phyloP scores from a whole-genome alignment of 2,329 filamentous ascomycete genomes.

The Juglanconis juglandina region DNA sequence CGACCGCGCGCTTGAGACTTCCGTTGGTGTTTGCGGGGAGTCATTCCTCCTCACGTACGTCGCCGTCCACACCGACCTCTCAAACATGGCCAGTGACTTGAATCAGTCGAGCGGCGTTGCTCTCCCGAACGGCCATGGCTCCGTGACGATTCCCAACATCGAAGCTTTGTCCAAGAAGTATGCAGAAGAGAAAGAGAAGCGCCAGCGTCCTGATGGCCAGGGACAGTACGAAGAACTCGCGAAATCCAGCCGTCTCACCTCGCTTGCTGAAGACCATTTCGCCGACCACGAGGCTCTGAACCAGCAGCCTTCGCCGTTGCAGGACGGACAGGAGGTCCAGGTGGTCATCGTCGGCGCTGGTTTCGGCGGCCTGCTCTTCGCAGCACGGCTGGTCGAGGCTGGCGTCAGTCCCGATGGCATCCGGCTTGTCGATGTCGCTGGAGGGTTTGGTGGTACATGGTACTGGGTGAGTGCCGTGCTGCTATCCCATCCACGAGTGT shows the following conservation, averaged over 20 bases:
- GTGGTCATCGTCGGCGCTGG: constrained; percentile 32
- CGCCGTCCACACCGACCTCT: no score
- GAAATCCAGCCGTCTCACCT: constrained; percentile 19
- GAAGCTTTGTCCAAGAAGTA: constrained; percentile 25
- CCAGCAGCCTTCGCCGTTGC: constrained; percentile 3
- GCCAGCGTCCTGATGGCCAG: constrained; percentile 29
- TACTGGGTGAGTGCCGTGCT: constrained; percentile 33
- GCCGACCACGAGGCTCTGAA: constrained; percentile 32
- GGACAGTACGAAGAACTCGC: constrained; percentile 31
- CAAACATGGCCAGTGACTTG: no score
- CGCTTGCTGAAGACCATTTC: constrained; percentile 33
- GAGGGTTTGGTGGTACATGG: constrained; percentile 49
- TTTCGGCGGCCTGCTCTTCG: constrained; percentile 32
- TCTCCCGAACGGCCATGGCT: no score
- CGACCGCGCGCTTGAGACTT: no score
- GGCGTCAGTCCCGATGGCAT: constrained; percentile 35
- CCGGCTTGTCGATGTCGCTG: constrained; percentile 39
- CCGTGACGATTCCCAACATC: no score
- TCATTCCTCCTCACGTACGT: no score
- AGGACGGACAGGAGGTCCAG: constrained; percentile 6
- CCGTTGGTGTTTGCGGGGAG: no score
- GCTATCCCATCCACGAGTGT: neutral
- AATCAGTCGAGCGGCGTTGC: no score
- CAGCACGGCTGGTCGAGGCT: constrained; percentile 32
- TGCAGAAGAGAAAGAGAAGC: constrained; percentile 32